Conservation (phyloP, 306 rosid species). For the Quercus mongolica region DNA sequence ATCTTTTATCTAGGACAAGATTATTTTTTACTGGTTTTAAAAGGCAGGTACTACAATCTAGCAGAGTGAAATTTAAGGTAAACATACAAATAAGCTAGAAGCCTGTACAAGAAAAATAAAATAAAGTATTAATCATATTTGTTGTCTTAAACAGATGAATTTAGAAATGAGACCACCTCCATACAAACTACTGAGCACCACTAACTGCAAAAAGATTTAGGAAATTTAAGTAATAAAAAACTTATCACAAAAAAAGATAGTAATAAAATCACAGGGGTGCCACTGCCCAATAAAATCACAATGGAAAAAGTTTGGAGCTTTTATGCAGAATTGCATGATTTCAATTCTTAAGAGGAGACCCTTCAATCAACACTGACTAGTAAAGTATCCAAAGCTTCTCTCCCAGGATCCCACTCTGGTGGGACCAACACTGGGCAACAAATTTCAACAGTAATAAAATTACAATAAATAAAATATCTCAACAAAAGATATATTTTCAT, state of each 20-base stretch:
- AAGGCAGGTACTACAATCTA: background rate
- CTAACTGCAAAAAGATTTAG: background rate
- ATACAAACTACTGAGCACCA: background rate
- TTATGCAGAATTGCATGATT: background rate
- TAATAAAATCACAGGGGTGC: background rate
- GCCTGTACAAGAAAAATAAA: background rate
- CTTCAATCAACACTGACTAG: background rate
- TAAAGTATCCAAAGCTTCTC: background rate
- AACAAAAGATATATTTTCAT: background rate
- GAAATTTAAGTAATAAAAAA: too few relatives aligned
- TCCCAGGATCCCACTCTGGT: background rate
- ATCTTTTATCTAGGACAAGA: background rate
- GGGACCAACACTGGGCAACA: background rate
- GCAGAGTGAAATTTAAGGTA: background rate
- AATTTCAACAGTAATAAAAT: background rate
- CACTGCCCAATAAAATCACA: too few relatives aligned
- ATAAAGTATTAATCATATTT: too few relatives aligned
- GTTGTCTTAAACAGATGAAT: too few relatives aligned
- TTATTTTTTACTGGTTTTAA: background rate
- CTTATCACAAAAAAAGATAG: too few relatives aligned
- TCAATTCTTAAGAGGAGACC: background rate
- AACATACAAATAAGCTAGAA: background rate
- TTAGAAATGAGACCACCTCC: background rate
- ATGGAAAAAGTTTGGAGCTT: background rate
- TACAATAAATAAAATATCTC: background rate